A percentile compares a stretch with the other conserved stretches of the same genome.
phyloP scores from a whole-genome alignment of 768 basidiomycete genomes.

The Naematelia encephala region DNA sequence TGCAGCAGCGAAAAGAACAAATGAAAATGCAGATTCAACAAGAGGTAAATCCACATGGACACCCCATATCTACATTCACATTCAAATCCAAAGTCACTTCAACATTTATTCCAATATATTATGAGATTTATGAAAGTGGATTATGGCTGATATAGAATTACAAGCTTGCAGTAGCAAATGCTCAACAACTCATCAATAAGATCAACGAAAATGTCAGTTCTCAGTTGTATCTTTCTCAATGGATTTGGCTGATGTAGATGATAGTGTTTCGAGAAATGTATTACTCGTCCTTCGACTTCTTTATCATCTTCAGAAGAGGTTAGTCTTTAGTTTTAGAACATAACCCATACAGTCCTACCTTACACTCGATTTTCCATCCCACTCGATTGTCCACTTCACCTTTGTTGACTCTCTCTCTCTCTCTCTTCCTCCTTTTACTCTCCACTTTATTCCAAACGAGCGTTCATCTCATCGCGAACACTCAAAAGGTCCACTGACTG shows the following conservation, averaged over 20 bases:
- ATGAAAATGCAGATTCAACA: constrained; percentile 50
- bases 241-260: neutral
- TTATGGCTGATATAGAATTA: constrained; percentile 8
- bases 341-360: too few species aligned
- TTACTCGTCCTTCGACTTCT: constrained; percentile 41
- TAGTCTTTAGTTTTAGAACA: too few species aligned
- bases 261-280: constrained; percentile 50
- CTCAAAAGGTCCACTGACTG: neutral
- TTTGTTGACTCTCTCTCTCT: neutral
- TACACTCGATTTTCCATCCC: too few species aligned
- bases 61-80: neutral
- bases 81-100: too few species aligned
- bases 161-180: constrained; percentile 48
- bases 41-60: constrained; percentile 23
- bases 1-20: constrained; percentile 49
- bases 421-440: neutral
- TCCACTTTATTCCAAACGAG: too few species aligned
- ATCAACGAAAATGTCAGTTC: constrained; percentile 50
- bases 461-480: neutral
- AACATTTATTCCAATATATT: too few species aligned
- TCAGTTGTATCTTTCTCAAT: constrained; percentile 1
- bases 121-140: neutral
- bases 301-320: constrained; percentile 48
- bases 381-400: neutral
- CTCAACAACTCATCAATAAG: constrained; percentile 50